Evolutionary conservation across 331 rosid genomes (phyloP).

Genomic region (Malus hybrid): DNA sequence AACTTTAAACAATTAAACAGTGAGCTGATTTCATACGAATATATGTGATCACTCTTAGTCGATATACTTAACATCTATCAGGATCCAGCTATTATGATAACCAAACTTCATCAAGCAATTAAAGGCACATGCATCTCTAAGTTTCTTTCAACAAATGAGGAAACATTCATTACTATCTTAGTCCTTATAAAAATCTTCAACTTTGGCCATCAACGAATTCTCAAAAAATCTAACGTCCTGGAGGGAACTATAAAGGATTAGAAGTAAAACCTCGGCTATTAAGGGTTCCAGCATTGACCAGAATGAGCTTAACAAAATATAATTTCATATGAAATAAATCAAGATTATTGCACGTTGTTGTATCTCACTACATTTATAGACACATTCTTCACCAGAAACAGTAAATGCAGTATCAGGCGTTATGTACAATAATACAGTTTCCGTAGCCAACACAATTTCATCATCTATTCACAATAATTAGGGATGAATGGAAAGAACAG

Average conservation of each 20-base stretch:
- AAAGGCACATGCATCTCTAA: not conserved
- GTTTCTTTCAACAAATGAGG: not conserved
- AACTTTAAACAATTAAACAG: not conserved
- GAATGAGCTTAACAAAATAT: not conserved
- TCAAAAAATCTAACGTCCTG: not conserved
- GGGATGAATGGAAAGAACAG: slow-evolving; percentile 8
- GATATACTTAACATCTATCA: not conserved
- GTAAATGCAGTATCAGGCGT: slow-evolving; percentile 28
- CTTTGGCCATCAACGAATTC: not conserved
- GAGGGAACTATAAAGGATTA: not conserved
- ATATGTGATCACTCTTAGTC: not conserved
- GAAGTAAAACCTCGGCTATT: no score
- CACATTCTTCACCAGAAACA: slow-evolving; percentile 22
- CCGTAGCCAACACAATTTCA: slow-evolving; percentile 29
- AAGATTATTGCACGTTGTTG: slow-evolving; percentile 19
- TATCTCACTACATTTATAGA: slow-evolving; percentile 21
- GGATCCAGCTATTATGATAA: not conserved
- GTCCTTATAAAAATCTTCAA: not conserved
- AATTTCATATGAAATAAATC: not conserved
- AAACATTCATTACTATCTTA: not conserved
- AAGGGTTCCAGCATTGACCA: not conserved
- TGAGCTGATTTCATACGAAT: not conserved
- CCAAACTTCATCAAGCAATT: not conserved
- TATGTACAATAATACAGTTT: slow-evolving; percentile 45
- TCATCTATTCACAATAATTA: slow-evolving; percentile 45